Evolutionary conservation across 2,329 filamentous ascomycete species (phyloP), one percentile per base, ranked within the genome.

Genomic region (Claviceps humidiphila): DNA sequence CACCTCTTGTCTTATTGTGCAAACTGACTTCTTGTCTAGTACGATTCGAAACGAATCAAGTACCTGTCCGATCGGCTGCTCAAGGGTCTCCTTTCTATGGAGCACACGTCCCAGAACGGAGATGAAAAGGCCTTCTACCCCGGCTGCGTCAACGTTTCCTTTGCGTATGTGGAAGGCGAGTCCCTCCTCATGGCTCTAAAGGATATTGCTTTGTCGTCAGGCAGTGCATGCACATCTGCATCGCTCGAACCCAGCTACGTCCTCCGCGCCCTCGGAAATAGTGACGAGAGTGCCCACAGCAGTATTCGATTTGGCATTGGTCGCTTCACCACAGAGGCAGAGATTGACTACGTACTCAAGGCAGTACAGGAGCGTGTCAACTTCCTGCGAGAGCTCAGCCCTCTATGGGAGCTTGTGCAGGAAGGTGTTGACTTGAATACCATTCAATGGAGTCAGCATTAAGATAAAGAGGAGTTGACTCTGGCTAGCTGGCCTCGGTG

Each of bases 371-470:
- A 95, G 66, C 81, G 93, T 50, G 93, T 98, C 44, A 85, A 82
- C 16, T 97, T 97, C 76, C 74, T 98, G 62, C 82, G 93, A 61
- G 93, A 98, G 72, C 75, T 98, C 59, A 96, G 90, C 66, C 93
- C 93, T 41, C 73, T 98, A 53, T 98, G 93, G 93, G 93, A 98
- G 71, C 72, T 98, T 58, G 93, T 98, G 13, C 93, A 98, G 71
- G 93, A 98, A 68, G 93, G 93, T 16, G 81, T 98, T 57, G 93
- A 95, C 65, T 73, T 98, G 59, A 87, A 94, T 70, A 95, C 89
- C 44, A 98, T 98, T 63, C 85, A 98, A 71, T 98, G 93, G 93
- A 95, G 87, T 66, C 90, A 96, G 74, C 93, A 98, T 70, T 97
- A 74, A 78, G 54, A 6, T 17, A 4, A 40, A 7, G 13, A 17